A percentile compares a stretch with the other conserved stretches of the same genome.
These are phyloP conservation scores for Trichoderma sp. DNA, from an alignment of 2,329 filamentous ascomycete genomes.

Conservation along the genomic window DNA sequence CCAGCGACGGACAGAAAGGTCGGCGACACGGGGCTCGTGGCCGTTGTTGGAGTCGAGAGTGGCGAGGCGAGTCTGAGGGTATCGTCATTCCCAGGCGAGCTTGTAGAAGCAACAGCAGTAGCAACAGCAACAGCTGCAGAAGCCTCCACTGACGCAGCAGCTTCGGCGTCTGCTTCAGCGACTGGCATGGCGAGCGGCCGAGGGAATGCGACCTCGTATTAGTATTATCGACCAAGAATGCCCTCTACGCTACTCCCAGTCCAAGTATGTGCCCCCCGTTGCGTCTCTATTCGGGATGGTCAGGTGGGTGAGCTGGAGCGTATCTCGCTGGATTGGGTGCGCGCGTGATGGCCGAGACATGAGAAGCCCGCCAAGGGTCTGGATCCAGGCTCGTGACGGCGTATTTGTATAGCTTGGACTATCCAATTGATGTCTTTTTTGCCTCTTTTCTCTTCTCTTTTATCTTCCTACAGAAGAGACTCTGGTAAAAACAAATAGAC, in stretches of 20 bases:
- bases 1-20: constrained; percentile 34
- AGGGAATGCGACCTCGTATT: constrained; percentile 18
- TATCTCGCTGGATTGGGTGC: constrained; percentile 23
- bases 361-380: constrained; percentile 14
- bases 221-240: constrained; percentile 4
- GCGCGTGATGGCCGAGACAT: constrained; percentile 27
- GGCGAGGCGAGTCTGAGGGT: constrained; percentile 27
- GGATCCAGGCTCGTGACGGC: constrained; percentile 11
- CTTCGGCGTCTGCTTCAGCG: constrained; percentile 6
- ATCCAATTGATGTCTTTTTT: not conserved
- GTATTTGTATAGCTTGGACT: not conserved
- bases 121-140: not conserved
- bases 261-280: not conserved
- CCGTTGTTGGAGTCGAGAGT: constrained; percentile 29
- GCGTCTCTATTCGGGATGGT: constrained; percentile 17
- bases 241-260: not conserved
- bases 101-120: not conserved
- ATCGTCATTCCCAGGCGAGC: not conserved
- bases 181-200: constrained; percentile 16
- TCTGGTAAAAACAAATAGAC: not conserved
- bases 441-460: not conserved
- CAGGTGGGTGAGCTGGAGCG: constrained; percentile 11
- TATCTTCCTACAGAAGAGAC: not conserved
- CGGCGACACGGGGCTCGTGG: constrained; percentile 31
- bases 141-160: not conserved